Evolutionary conservation across 805 yeast genomes (phyloP), one percentile per base, ranked within the genome.

Genomic region (Candida glaebosa): DNA sequence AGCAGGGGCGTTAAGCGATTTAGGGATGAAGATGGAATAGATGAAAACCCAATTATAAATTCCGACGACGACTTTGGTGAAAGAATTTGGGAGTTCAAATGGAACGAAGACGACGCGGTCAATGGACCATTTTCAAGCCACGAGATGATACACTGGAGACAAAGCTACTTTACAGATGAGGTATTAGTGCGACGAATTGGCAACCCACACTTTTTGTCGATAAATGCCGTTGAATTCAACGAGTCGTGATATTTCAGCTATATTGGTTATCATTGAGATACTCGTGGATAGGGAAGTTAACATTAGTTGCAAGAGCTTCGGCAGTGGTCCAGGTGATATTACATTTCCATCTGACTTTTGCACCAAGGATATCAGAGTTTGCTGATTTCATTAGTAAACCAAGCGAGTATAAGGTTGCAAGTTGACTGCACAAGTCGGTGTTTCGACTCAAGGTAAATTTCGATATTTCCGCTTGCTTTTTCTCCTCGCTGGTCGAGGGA

Each of bases 331-430:
- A 88, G 32, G 79, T 73, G 6, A 84, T 78, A 52, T 85, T 86
- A 46, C 87, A 80, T 55, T 77, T 82, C 95, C 95, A 89, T 52
- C 82, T 78, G 1, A 85, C 76, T 42, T 78, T 76, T 15, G 88
- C 78, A 40, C 79, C 83, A 32, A 88, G 62, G 18, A 75, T 74
- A 53, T 84, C 89, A 10, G 58, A 62, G 49, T 49, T 68, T 45
- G 48, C 70, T 47, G 49, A 74, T 58, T 54, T 72, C 7, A 71
- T 57, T 10, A 78, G 47, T 43, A 82, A 56, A 25, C 80, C 81
- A 48, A 81, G 67, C 0, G 83, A 66, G 18, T 73, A 65, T 40
- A 83, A 60, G 1, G 84, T 81, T 2, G 87, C 81, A 26, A 83
- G 58, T 55, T 80, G 82, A 38, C 70, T 70, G 44, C 72, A 68